phyloP scores from a whole-genome alignment of 176 grass and related monocot species.

The maize (Zea mays) region DNA sequence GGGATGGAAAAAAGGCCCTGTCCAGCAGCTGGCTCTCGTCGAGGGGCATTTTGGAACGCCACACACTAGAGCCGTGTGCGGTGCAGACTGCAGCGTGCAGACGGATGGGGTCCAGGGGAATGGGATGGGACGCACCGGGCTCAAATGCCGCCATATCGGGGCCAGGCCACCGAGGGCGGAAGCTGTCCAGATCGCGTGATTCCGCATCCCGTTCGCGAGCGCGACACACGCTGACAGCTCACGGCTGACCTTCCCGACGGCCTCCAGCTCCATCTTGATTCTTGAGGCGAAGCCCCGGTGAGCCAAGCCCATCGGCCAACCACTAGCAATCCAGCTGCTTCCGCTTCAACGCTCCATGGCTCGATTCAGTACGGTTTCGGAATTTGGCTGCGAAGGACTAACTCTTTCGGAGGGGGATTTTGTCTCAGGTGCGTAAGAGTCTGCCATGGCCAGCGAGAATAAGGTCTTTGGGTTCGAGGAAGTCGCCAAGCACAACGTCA shows the following conservation, averaged over 20 bases:
- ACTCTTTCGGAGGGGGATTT: background rate
- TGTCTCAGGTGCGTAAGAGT: background rate
- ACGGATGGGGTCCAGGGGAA: background rate
- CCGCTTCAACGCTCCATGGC: background rate
- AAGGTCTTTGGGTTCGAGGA: slow-evolving; percentile 65
- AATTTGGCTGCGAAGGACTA: background rate
- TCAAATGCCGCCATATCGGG: slow-evolving; percentile 21
- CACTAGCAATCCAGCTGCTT: background rate
- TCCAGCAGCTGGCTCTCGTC: background rate
- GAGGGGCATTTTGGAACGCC: slow-evolving; percentile 27
- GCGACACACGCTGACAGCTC: background rate
- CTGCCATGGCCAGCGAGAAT: slow-evolving; percentile 55
- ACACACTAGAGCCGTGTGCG: background rate
- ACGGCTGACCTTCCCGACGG: background rate
- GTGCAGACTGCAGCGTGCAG: background rate
- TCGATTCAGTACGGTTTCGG: background rate
- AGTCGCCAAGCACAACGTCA: slow-evolving; percentile 70
- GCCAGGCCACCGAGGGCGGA: slow-evolving; percentile 29
- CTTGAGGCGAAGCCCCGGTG: slow-evolving; percentile 20
- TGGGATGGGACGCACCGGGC: slow-evolving; percentile 17
- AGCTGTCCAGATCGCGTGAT: slow-evolving; percentile 44
- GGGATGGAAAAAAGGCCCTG: background rate
- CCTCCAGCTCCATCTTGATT: background rate
- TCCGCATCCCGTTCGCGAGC: background rate
- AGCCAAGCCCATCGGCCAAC: slow-evolving; percentile 28